Percentiles rank a stretch among this genome's conserved stretches.
phyloP scores from a whole-genome alignment of 2,329 filamentous ascomycete species.

The Fusarium sacchari region DNA sequence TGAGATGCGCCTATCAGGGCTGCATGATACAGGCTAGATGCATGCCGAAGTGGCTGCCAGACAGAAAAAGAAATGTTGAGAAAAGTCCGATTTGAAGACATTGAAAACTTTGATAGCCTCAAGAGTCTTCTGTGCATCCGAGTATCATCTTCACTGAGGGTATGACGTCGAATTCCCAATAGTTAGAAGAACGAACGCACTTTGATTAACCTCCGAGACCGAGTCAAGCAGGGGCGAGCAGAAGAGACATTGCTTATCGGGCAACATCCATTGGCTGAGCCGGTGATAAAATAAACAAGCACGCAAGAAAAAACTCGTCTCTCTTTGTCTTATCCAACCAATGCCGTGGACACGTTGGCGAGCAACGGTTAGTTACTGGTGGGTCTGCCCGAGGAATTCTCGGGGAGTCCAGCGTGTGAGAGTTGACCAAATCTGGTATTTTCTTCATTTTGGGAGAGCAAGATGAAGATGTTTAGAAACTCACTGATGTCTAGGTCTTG shows the following conservation, averaged over 20 bases:
- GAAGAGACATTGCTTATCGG: constrained; percentile 26
- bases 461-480: constrained; percentile 11
- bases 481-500: constrained; percentile 19
- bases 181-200: not conserved
- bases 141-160: not conserved
- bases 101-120: not conserved
- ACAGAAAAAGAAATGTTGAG: not conserved
- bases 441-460: constrained; percentile 9
- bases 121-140: not conserved
- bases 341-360: constrained; percentile 40
- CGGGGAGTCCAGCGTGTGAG: constrained; percentile 20
- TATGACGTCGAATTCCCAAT: constrained; percentile 15
- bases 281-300: constrained; percentile 24
- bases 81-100: rapidly evolving
- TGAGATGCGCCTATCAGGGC: constrained; percentile 31
- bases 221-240: constrained; percentile 7
- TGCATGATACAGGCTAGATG: not conserved
- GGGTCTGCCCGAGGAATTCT: constrained; percentile 41
- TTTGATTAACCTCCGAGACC: constrained; percentile 11
- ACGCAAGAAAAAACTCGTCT: constrained; percentile 21
- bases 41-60: not conserved
- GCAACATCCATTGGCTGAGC: constrained; percentile 18
- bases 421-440: constrained; percentile 23
- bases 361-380: constrained; percentile 39
- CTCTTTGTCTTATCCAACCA: constrained; percentile 29